A percentile compares a stretch with the other conserved stretches of the same genome.
These are phyloP conservation scores for Linnemannia zychae DNA, from an alignment of 192 early-diverging fungal genomes.

Conservation along the genomic window DNA sequence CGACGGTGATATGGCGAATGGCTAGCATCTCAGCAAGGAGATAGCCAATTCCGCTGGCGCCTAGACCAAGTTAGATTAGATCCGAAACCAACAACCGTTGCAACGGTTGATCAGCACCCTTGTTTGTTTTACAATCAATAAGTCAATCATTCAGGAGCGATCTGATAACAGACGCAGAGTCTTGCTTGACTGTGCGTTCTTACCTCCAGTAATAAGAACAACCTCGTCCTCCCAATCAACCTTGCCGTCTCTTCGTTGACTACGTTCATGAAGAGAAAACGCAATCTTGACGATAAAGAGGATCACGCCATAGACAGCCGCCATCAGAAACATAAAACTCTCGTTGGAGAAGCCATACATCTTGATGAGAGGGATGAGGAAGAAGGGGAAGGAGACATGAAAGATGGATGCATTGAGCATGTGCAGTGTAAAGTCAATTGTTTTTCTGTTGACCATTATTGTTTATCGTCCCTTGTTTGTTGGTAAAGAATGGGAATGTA, in stretches of 20 bases:
- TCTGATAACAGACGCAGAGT: conserved; percentile 1
- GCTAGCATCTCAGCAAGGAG: conserved; percentile 62
- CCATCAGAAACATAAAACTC: conserved; percentile 11
- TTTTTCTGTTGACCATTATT: conserved; percentile 37
- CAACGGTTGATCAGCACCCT: not conserved
- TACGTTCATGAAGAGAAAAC: conserved; percentile 25
- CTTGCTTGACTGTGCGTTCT: not conserved
- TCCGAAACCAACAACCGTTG: no score
- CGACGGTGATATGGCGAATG: conserved; percentile 58
- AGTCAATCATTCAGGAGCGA: no score
- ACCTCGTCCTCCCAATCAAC: conserved; percentile 70
- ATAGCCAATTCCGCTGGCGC: conserved; percentile 71
- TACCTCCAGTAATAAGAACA: conserved; percentile 77
- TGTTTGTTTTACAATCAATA: not conserved
- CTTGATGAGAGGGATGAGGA: conserved; percentile 48
- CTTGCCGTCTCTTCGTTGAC: conserved; percentile 26
- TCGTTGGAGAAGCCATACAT: conserved; percentile 45
- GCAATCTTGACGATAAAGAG: conserved; percentile 28
- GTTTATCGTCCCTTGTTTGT: not conserved
- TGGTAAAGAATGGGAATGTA: not conserved
- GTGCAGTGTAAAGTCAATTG: conserved; percentile 43
- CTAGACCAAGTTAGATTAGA: conserved; percentile 29
- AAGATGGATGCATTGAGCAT: conserved; percentile 50
- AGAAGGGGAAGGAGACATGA: conserved; percentile 53
- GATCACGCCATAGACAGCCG: conserved; percentile 21